Evolutionary conservation across 768 basidiomycete species (phyloP).

Genomic region (Naganishia randhawae): DNA sequence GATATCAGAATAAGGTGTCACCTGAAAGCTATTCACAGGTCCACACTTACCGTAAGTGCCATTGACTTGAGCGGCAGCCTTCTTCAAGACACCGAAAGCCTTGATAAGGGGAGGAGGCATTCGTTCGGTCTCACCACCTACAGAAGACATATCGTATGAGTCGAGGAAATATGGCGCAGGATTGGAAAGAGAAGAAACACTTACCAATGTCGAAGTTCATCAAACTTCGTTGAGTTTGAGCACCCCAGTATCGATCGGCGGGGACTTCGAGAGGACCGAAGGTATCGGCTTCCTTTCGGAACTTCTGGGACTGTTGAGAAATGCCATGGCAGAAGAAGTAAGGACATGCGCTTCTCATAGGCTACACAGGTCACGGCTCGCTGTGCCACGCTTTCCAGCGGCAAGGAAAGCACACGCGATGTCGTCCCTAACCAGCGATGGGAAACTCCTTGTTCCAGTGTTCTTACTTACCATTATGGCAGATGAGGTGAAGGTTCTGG

Average conservation of each 20-base stretch:
- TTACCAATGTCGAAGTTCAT: slow-evolving; percentile 96
- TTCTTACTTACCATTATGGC: slow-evolving; percentile 27
- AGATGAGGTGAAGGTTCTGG: slow-evolving; percentile 30
- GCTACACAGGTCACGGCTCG: no score
- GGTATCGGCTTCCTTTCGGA: slow-evolving; percentile 81
- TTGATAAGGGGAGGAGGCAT: slow-evolving; percentile 93
- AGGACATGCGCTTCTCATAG: background rate
- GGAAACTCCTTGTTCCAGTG: background rate
- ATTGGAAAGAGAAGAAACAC: slow-evolving; percentile 2
- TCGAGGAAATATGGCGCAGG: background rate
- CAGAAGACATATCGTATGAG: background rate
- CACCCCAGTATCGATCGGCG: slow-evolving; percentile 89
- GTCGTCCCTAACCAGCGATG: background rate
- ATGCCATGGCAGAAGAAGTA: background rate
- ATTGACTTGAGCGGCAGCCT: slow-evolving; percentile 90
- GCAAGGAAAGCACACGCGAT: background rate
- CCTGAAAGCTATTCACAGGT: background rate
- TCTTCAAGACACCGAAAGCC: slow-evolving; percentile 95
- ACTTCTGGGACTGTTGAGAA: slow-evolving; percentile 32
- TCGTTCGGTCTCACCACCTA: slow-evolving; percentile 75
- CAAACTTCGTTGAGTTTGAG: slow-evolving; percentile 94
- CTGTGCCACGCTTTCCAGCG: no score
- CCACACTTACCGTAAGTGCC: slow-evolving; percentile 64
- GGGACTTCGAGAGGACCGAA: slow-evolving; percentile 92
- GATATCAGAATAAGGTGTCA: background rate